Base-by-base conservation (phyloP, 2,329 filamentous ascomycete species). In the Zarea fungicola region DNA sequence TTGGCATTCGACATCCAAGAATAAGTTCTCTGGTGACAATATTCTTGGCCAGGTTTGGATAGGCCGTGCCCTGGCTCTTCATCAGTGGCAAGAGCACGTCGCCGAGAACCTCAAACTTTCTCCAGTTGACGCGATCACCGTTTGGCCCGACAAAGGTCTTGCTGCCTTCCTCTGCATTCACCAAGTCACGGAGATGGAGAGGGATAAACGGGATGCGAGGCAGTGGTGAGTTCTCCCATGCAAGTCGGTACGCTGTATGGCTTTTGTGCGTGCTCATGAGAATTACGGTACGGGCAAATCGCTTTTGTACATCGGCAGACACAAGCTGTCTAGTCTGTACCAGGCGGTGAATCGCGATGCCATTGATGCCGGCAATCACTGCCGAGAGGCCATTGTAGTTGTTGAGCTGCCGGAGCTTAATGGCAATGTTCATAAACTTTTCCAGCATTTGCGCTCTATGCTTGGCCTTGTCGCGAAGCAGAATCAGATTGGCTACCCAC, bases 371-470 rank as follows among this genome's bases (percentile, higher is more conserved):
- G 6, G 93, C 92, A 50, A 99, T 80, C 29, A 99, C 83, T 7
- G 93, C 92, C n/a, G 91, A 92, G 2, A 99, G 75, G 0, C 90
- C 87, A 64, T 97, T 97, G 74, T 97, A 99, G 66, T 99, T 97
- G 72, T 97, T 96, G 53, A 96, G 72, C 61, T 91, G 85, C 32
- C 93, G 86, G 42, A 99, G 74, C 69, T 90, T 92, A 60, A 85
- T 62, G 29, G 92, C 91, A 58, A 99, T 83, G 44, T 80, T 81
- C 89, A 97, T 97, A 64, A 96, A 96, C 64, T 96, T 96, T 65
- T 96, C 92, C 48, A 99, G 71, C 70, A 93, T 92, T 54, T 86
- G 79, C 3, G 90, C 91, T 54, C 93, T 81, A 65, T 99, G 93
- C 66, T 97, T 97, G 10, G 93, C 85, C 70, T 99, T 99, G 63